These are phyloP conservation scores for Stagonosporopsis vannaccii DNA, from an alignment of 2,329 filamentous ascomycete genomes.

Conservation along the genomic window DNA sequence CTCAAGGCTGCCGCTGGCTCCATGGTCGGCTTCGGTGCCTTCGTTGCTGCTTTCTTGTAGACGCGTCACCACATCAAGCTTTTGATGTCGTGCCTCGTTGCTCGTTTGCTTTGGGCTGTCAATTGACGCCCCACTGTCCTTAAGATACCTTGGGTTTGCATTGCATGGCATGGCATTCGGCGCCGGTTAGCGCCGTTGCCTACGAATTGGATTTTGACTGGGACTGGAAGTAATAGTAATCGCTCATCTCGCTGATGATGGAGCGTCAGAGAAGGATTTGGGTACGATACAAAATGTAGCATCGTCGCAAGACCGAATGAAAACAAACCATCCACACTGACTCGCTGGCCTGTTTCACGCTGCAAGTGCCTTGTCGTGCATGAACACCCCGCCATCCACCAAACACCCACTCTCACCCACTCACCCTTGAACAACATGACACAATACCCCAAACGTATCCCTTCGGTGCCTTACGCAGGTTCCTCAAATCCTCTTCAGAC, in stretches of 20 bases:
- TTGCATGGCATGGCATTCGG: conserved; percentile 32
- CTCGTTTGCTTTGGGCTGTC: conserved; percentile 14
- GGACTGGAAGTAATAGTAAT: conserved; percentile 25
- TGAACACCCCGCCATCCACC: conserved; percentile 27
- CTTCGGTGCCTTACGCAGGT: conserved; percentile 38
- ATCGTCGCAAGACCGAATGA: conserved; percentile 14
- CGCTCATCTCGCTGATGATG: conserved; percentile 9
- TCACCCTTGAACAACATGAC: conserved; percentile 25
- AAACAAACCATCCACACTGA: conserved; percentile 18
- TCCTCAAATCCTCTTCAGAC: conserved; percentile 49
- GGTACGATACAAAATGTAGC: conserved; percentile 9
- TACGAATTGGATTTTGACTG: conserved; percentile 17
- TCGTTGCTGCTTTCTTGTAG: conserved; percentile 50
- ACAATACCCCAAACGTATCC: conserved; percentile 26
- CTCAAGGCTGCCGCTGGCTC: conserved; percentile 41
- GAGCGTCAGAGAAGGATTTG: conserved; percentile 12
- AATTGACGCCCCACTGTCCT: conserved; percentile 33
- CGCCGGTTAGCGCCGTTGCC: conserved; percentile 32
- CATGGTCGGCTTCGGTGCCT: conserved; percentile 45
- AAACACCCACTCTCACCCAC: not conserved
- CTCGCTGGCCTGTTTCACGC: conserved; percentile 1
- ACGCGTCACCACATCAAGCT: conserved; percentile 17
- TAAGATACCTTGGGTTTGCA: conserved; percentile 43
- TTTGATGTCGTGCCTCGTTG: conserved; percentile 15
- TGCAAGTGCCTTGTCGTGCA: conserved; percentile 18